Evolutionary conservation across 1,139 yeast genomes (phyloP), one percentile per base, ranked within the genome.

Genomic region (Magnusiomyces magnusii): DNA sequence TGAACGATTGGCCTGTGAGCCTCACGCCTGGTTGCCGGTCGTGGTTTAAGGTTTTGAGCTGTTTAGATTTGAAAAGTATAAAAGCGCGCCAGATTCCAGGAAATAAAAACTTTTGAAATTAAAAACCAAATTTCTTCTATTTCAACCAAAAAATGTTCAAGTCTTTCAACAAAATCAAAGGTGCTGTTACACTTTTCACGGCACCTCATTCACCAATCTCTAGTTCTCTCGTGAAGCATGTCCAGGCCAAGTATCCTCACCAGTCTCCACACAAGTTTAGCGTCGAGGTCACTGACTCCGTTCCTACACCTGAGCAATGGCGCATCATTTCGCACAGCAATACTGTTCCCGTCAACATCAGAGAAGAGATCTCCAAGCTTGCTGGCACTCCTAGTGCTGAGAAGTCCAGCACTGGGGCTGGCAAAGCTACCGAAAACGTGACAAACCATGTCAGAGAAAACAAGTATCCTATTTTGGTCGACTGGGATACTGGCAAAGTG

Each of bases 401-500:
- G 54, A 24, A 34, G n/a, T 24, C 55, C 34, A 44, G 49, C 21
- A 7, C 17, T 15, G 54, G 47, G 7, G 47, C 15, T 21, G 31
- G 34, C 23, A 3, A 44, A 27, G 59, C 31, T n/a, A 10, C 42
- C 21, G 31, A 39, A 10, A 21, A 44, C 36, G 55, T 51, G 54
- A 31, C 56, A 62, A 25, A 36, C 31, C 27, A 51, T 58, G 57
- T 25, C 55, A 57, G 1, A 39, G 54, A 24, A 53, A 60, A 44
- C 47, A 61, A 61, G 24, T 61, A 70, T 34, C 76, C 76, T 1
- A 67, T 74, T n/a, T 63, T 74, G 41, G 72, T 72, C n/a, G 70
- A 71, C 58, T 68, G 74, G 73, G 68, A 69, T 62, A 60, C 67
- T 47, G 71, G 78, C 58, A 67, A 72, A 67, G 65, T 73, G 56